Conservation (phyloP, 305 asterid species). For the Solanum hybrid region DNA sequence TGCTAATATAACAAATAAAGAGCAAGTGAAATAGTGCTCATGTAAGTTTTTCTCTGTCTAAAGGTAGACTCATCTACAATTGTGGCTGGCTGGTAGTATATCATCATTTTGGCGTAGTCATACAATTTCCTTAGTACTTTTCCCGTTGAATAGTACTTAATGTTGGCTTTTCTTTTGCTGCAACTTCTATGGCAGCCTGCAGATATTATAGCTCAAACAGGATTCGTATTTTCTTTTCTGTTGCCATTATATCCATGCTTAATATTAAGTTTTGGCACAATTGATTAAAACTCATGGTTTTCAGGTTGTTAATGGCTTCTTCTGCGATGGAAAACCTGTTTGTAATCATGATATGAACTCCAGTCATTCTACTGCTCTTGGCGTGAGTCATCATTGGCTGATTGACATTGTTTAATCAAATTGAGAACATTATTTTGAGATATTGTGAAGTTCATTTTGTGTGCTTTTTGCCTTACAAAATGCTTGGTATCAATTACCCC, state of each 20-base stretch:
- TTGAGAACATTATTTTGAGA: background rate
- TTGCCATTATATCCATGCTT: background rate
- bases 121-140: background rate
- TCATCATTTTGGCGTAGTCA: background rate
- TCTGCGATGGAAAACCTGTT: constrained; percentile 68
- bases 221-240: background rate
- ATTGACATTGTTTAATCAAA: background rate
- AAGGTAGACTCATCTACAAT: background rate
- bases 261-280: background rate
- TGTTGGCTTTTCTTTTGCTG: background rate
- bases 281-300: background rate
- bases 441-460: constrained; percentile 7
- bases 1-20: background rate
- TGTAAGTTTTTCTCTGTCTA: background rate
- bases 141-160: background rate
- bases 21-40: background rate
- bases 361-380: constrained; percentile 56
- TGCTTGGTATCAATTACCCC: constrained; percentile 6
- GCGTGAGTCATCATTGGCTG: constrained; percentile 46
- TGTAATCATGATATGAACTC: constrained; percentile 34
- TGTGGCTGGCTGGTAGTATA: background rate
- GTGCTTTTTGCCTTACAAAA: constrained; percentile 6
- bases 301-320: constrained; percentile 89
- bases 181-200: background rate
- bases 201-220: background rate